Evolutionary conservation across 2,329 filamentous ascomycete genomes (phyloP).

Genomic region (Malbranchea cinnamomea): DNA sequence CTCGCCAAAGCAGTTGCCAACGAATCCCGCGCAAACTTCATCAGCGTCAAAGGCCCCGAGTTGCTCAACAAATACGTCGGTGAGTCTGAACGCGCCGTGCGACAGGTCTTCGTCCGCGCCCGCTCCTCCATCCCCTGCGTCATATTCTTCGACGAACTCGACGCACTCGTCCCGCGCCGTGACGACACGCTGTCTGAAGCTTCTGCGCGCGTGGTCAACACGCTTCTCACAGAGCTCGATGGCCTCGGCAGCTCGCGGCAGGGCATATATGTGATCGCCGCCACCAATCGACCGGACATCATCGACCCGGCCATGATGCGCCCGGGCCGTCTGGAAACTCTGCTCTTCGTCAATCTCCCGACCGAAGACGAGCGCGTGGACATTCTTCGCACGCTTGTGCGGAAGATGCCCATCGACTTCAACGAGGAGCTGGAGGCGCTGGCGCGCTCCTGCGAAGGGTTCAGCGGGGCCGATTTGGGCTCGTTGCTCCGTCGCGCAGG

Average conservation of each 20-base stretch:
- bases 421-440: slow-evolving; percentile 44
- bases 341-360: slow-evolving; percentile 81
- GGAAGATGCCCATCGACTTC: slow-evolving; percentile 37
- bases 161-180: slow-evolving; percentile 75
- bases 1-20: slow-evolving; percentile 93
- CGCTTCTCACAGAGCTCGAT: slow-evolving; percentile 84
- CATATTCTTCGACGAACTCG: slow-evolving; percentile 95
- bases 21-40: slow-evolving; percentile 93
- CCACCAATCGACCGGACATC: slow-evolving; percentile 89
- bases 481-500: slow-evolving; percentile 45
- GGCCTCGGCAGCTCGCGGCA: slow-evolving; percentile 58
- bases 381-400: slow-evolving; percentile 56
- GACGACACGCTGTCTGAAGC: slow-evolving; percentile 68
- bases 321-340: slow-evolving; percentile 73
- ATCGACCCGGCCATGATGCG: slow-evolving; percentile 92
- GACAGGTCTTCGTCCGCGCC: slow-evolving; percentile 81
- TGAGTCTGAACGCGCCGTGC: slow-evolving; percentile 83
- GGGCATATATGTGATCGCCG: slow-evolving; percentile 87
- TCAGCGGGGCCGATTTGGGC: slow-evolving; percentile 55
- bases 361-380: slow-evolving; percentile 65
- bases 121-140: slow-evolving; percentile 80
- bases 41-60: slow-evolving; percentile 92
- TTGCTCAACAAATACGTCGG: slow-evolving; percentile 96
- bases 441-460: slow-evolving; percentile 60
- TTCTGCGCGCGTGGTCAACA: slow-evolving; percentile 82